phyloP scores from a whole-genome alignment of 345 rosid species.

The Salix arbutifolia region DNA sequence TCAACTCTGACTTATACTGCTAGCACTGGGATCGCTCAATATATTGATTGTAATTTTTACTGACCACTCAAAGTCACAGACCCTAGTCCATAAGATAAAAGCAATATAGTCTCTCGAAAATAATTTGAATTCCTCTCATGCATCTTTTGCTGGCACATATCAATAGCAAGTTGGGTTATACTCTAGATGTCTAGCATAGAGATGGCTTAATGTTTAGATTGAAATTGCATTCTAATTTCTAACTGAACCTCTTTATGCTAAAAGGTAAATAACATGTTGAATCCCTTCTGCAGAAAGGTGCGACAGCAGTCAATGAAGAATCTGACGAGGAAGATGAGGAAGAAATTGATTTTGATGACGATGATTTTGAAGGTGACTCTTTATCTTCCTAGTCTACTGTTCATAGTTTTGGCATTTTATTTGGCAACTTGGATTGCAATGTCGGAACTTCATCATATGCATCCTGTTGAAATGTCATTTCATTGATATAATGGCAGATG shows the following conservation, averaged over 20 bases:
- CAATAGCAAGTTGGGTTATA: not conserved
- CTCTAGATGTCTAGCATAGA: not conserved
- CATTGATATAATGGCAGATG: slow-evolving; percentile 45
- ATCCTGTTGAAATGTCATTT: not conserved
- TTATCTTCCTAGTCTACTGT: not conserved
- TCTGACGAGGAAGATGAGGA: slow-evolving; percentile 79
- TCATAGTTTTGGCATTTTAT: not conserved
- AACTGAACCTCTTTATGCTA: not conserved
- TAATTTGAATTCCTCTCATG: not conserved
- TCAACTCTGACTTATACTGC: not conserved
- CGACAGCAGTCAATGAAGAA: slow-evolving; percentile 43
- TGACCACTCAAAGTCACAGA: not conserved
- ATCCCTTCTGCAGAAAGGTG: slow-evolving; percentile 64
- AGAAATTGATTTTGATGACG: slow-evolving; percentile 83
- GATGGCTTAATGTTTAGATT: not conserved
- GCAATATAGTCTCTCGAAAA: not conserved
- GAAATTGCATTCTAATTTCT: not conserved
- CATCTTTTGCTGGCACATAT: not conserved
- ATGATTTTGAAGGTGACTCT: slow-evolving; percentile 80
- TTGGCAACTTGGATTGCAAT: too few species aligned
- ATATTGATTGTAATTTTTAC: too few species aligned
- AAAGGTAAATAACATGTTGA: not conserved
- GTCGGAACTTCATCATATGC: not conserved
- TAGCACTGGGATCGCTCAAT: too few species aligned
- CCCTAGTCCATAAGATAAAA: not conserved